These are phyloP conservation scores for Russula olivacea DNA, from an alignment of 768 basidiomycete genomes.

Conservation along the genomic window DNA sequence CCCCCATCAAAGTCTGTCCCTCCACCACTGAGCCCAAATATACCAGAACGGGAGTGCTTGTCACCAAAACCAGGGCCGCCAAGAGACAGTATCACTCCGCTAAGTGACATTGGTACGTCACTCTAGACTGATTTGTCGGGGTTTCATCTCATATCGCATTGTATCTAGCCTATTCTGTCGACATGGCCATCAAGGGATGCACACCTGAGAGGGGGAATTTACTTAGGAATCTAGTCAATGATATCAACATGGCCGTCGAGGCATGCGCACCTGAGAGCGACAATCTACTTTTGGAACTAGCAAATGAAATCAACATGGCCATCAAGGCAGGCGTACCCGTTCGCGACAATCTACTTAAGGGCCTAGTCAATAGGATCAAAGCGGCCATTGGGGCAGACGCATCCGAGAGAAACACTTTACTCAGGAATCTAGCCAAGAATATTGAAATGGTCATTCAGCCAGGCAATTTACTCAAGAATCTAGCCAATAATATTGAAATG, in stretches of 20 bases:
- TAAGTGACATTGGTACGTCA: constrained; percentile 38
- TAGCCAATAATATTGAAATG: too few species aligned
- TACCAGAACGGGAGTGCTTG: background rate
- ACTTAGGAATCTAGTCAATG: constrained; percentile 40
- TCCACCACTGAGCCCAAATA: background rate
- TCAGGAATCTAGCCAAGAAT: too few species aligned
- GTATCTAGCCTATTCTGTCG: constrained; percentile 20
- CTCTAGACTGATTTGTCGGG: background rate
- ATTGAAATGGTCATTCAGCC: too few species aligned
- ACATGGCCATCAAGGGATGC: constrained; percentile 67
- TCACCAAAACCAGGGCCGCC: constrained; percentile 13
- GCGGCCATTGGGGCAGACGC: too few species aligned
- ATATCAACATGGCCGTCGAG: too few species aligned
- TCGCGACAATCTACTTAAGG: too few species aligned
- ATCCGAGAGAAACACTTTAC: too few species aligned
- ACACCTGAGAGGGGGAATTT: constrained; percentile 57
- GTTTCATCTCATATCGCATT: constrained; percentile 5
- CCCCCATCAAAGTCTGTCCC: background rate
- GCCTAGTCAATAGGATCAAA: too few species aligned
- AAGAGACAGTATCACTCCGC: constrained; percentile 35
- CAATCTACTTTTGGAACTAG: too few species aligned
- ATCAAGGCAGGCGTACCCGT: too few species aligned
- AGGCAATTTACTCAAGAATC: too few species aligned
- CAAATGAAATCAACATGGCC: too few species aligned
- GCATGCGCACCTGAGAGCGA: constrained; percentile 50